Percentiles rank a stretch among this genome's conserved stretches.
Conservation (phyloP, 1,139 yeast species). For the Pichia cactophila region DNA sequence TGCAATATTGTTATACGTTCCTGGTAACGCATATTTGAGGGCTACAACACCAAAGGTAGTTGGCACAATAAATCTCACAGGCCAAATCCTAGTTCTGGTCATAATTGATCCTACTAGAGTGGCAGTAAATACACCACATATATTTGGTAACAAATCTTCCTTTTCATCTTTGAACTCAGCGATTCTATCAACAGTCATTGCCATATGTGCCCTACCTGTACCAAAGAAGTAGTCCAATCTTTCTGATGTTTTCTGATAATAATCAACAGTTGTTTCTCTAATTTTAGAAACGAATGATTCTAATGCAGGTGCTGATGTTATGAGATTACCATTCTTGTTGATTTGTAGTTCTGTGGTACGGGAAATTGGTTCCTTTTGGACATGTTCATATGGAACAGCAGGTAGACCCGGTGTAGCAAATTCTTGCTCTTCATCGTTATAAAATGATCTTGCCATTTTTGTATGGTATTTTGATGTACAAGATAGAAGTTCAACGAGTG, state of each 20-base stretch:
- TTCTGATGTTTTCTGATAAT: constrained; percentile 33
- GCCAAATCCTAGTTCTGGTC: constrained; percentile 39
- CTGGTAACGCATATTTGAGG: constrained; percentile 31
- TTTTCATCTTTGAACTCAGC: constrained; percentile 22
- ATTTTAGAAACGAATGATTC: constrained; percentile 35
- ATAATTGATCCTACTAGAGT: constrained; percentile 51
- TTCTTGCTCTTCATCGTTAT: constrained; percentile 43
- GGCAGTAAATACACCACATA: constrained; percentile 47
- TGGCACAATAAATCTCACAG: constrained; percentile 46
- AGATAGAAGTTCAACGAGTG: too few species aligned
- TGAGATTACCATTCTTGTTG: constrained; percentile 46
- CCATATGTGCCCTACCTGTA: constrained; percentile 38
- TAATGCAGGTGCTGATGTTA: constrained; percentile 41
- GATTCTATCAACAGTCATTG: constrained; percentile 26
- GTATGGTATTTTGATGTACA: background rate
- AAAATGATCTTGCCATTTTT: constrained; percentile 34
- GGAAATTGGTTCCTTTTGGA: constrained; percentile 27
- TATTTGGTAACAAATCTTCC: constrained; percentile 45
- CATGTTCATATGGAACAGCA: constrained; percentile 27
- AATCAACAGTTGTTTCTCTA: constrained; percentile 35
- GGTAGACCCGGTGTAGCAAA: constrained; percentile 43
- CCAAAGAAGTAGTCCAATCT: constrained; percentile 40
- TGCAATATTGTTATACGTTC: constrained; percentile 28
- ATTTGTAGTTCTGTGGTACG: constrained; percentile 33
- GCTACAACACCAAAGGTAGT: constrained; percentile 40